Evolutionary conservation across 208 protist species (phyloP).

Genomic region (Angomonas deanei): DNA sequence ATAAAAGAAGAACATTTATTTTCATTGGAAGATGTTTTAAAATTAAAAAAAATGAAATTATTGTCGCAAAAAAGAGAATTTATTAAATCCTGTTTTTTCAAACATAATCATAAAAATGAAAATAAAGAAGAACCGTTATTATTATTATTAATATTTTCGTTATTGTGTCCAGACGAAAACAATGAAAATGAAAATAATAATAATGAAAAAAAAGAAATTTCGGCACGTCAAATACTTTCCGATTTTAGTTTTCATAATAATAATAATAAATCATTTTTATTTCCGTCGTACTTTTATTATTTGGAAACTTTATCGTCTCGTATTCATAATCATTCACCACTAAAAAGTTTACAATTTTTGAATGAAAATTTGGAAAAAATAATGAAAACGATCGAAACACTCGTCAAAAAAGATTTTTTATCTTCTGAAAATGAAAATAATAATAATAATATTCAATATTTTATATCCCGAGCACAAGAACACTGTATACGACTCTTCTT

Average conservation of each 20-base stretch:
- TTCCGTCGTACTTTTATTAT: background rate
- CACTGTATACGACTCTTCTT: too few species aligned
- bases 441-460: too few species aligned
- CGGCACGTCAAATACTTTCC: background rate
- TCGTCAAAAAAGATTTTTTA: too few species aligned
- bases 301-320: background rate
- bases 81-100: too few species aligned
- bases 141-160: background rate
- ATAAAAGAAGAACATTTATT: slow-evolving; percentile 70
- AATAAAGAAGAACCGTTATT: background rate
- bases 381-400: too few species aligned
- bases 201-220: background rate
- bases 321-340: background rate
- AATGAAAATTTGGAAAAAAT: background rate
- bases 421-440: too few species aligned
- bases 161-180: background rate
- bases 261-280: slow-evolving; percentile 1
- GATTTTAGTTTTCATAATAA: background rate
- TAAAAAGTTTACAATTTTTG: background rate
- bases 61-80: too few species aligned
- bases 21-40: slow-evolving; percentile 50
- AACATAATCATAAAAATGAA: background rate
- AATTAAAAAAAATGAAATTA: slow-evolving; percentile 13
- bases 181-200: background rate
- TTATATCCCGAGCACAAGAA: too few species aligned